Evolutionary conservation across 305 asterid species (phyloP).

Genomic region (Euphrasia arctica): DNA sequence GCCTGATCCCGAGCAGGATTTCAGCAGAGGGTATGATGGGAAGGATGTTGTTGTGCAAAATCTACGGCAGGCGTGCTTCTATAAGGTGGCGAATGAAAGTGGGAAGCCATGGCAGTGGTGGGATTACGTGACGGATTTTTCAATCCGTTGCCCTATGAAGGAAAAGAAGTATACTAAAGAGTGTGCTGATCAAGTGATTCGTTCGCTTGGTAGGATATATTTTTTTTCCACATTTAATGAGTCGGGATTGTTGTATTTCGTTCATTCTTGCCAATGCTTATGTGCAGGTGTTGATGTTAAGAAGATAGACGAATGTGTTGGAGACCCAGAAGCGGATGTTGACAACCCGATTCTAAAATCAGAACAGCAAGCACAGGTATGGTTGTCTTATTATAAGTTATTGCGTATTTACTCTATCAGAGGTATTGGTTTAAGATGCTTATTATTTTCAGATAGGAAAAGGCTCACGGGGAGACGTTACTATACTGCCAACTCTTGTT

Average conservation of each 20-base stretch:
- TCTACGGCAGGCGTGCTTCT: slow-evolving; percentile 88
- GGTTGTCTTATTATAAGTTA: neutral
- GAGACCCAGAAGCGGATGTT: slow-evolving; percentile 82
- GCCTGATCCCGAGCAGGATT: slow-evolving; percentile 99
- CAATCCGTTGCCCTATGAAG: slow-evolving; percentile 94
- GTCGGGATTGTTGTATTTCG: neutral
- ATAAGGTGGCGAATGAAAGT: slow-evolving; percentile 82
- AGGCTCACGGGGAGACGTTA: slow-evolving; percentile 92
- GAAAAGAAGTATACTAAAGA: slow-evolving; percentile 81
- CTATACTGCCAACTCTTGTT: slow-evolving; percentile 92
- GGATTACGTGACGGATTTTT: slow-evolving; percentile 93
- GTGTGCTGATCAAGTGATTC: slow-evolving; percentile 86
- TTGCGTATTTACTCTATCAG: slow-evolving; percentile 10
- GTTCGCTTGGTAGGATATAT: slow-evolving; percentile 68
- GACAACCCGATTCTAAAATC: slow-evolving; percentile 87
- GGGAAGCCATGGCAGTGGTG: slow-evolving; percentile 99
- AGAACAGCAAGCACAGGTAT: slow-evolving; percentile 94
- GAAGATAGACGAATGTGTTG: slow-evolving; percentile 82
- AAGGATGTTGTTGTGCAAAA: slow-evolving; percentile 95
- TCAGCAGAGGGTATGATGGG: slow-evolving; percentile 87
- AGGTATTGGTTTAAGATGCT: slow-evolving; percentile 26
- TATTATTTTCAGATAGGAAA: slow-evolving; percentile 71
- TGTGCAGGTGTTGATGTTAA: slow-evolving; percentile 67
- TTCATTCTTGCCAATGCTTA: slow-evolving; percentile 8
- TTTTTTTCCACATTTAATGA: neutral